Percentiles rank a stretch among this genome's conserved stretches.
Conservation (phyloP, 129 eudicot genomes). For the Deinandra increscens region DNA sequence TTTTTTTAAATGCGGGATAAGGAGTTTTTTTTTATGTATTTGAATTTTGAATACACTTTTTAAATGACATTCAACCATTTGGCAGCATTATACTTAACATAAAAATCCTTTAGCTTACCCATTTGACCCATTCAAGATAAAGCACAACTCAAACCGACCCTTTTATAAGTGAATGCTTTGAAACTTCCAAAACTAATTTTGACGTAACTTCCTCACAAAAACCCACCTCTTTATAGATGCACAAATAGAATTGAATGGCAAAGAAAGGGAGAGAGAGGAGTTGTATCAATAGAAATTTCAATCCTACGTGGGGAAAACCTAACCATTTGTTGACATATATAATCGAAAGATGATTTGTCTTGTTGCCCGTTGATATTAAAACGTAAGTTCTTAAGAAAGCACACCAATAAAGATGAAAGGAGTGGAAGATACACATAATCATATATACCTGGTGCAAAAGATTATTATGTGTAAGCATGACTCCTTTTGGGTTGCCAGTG, state of each 20-base stretch:
- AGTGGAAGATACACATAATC: background rate
- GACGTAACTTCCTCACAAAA: background rate
- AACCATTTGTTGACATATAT: conserved; percentile 1
- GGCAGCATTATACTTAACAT: background rate
- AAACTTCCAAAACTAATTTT: background rate
- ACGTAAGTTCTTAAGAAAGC: background rate
- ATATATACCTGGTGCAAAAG: conserved; percentile 87
- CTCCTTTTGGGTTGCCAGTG: conserved; percentile 97
- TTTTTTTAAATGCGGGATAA: too few relatives aligned
- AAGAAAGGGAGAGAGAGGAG: conserved; percentile 8
- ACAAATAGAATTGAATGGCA: background rate
- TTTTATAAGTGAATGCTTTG: background rate
- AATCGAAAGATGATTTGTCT: conserved; percentile 7
- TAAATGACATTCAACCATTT: background rate
- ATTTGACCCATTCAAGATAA: background rate
- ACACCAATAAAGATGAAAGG: background rate
- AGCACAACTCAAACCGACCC: background rate
- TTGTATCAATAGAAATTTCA: background rate
- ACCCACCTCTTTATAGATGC: background rate
- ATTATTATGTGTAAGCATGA: conserved; percentile 88
- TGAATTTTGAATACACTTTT: background rate
- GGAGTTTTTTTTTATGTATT: background rate
- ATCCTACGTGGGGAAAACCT: background rate
- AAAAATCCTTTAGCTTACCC: background rate
- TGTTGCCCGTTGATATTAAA: conserved; percentile 10